Conservation (phyloP, 805 yeast genomes). For the Kluyveromyces siamensis region DNA sequence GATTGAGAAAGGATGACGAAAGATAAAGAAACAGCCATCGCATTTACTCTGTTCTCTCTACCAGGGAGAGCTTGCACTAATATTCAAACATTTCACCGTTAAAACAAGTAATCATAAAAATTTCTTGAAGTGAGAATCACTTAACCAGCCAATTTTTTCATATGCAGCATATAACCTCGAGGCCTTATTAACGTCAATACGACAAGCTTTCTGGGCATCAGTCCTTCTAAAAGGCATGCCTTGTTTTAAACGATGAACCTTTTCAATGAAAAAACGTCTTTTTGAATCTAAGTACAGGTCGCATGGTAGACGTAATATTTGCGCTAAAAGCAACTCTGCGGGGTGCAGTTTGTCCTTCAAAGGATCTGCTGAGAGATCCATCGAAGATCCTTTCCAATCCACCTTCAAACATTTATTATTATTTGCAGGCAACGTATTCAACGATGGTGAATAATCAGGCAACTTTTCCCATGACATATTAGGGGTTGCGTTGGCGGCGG, state of each 20-base stretch:
- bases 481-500: conserved; percentile 29
- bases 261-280: conserved; percentile 81
- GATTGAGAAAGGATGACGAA: not conserved
- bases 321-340: conserved; percentile 80
- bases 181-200: conserved; percentile 95
- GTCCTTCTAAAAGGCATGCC: conserved; percentile 87
- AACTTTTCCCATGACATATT: conserved; percentile 57
- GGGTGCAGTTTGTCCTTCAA: conserved; percentile 70
- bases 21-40: not conserved
- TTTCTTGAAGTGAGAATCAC: conserved; percentile 58
- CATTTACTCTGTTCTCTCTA: not conserved
- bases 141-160: conserved; percentile 87
- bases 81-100: not conserved
- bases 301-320: conserved; percentile 81
- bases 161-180: conserved; percentile 83
- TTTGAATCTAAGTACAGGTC: conserved; percentile 74
- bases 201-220: conserved; percentile 95
- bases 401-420: conserved; percentile 68
- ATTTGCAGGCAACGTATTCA: conserved; percentile 49
- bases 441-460: conserved; percentile 77
- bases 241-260: conserved; percentile 62
- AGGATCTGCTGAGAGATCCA: conserved; percentile 80
- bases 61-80: not conserved
- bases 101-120: conserved; percentile 24
- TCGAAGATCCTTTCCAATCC: conserved; percentile 98